Conservation (phyloP, 176 grass and related monocot species). For the Triticum aestivum region DNA sequence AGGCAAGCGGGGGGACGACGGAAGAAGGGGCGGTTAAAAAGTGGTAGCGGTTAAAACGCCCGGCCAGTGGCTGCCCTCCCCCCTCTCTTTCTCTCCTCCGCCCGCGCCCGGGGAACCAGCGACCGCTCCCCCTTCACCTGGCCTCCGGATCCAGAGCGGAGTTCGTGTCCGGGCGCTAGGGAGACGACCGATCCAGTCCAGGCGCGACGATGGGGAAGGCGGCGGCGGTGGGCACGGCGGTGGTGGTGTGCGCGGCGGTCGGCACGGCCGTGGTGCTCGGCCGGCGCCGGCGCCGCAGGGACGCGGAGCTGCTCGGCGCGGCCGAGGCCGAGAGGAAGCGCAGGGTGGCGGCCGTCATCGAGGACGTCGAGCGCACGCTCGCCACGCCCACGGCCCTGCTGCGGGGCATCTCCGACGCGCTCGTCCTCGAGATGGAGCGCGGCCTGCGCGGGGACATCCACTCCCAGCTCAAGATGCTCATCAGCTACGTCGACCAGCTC, state of each 20-base stretch:
- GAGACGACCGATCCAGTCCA: no score
- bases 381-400: slow-evolving; percentile 75
- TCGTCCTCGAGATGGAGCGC: slow-evolving; percentile 82
- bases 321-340: slow-evolving; percentile 36
- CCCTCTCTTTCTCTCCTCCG: slow-evolving; percentile 10
- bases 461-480: slow-evolving; percentile 78
- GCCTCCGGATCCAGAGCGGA: slow-evolving; percentile 39
- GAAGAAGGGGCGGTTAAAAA: background rate
- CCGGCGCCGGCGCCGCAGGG: slow-evolving; percentile 35
- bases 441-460: slow-evolving; percentile 66
- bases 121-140: background rate
- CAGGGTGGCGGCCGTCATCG: slow-evolving; percentile 38
- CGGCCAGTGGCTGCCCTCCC: slow-evolving; percentile 22
- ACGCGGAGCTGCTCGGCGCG: slow-evolving; percentile 10
- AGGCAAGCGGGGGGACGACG: background rate
- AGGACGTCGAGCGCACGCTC: slow-evolving; percentile 70
- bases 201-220: slow-evolving; percentile 52
- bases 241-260: slow-evolving; percentile 69
- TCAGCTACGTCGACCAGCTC: slow-evolving; percentile 89
- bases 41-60: slow-evolving; percentile 45
- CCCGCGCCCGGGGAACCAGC: slow-evolving; percentile 17
- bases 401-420: slow-evolving; percentile 71
- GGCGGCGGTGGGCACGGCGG: slow-evolving; percentile 53
- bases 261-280: slow-evolving; percentile 56
- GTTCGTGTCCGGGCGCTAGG: background rate